Percentiles rank a stretch among this genome's conserved stretches.
phyloP scores from a whole-genome alignment of 2,329 filamentous ascomycete genomes.

The Aphanoascus verrucosus region DNA sequence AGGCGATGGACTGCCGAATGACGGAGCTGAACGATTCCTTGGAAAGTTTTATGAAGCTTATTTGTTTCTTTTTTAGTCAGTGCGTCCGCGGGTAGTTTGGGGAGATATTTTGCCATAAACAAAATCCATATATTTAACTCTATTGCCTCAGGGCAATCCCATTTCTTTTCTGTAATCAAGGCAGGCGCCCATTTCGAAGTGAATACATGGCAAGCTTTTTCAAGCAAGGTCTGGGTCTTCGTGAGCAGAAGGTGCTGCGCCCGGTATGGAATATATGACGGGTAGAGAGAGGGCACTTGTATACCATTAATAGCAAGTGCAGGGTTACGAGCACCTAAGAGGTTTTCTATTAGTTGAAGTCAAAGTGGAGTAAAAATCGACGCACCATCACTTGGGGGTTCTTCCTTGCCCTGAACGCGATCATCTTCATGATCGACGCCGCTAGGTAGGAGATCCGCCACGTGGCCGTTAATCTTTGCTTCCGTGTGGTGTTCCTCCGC shows the following conservation, averaged over 20 bases:
- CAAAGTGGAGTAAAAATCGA: conserved; percentile 17
- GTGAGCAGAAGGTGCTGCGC: conserved; percentile 31
- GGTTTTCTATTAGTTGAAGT: conserved; percentile 17
- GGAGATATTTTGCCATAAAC: conserved; percentile 18
- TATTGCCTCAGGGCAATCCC: conserved; percentile 28
- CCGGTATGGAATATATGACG: conserved; percentile 27
- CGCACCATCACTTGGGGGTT: too few relatives aligned
- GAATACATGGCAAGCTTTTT: conserved; percentile 35
- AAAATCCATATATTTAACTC: conserved; percentile 31
- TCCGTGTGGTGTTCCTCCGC: too few relatives aligned
- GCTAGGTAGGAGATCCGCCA: too few relatives aligned
- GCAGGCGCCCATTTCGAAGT: conserved; percentile 25
- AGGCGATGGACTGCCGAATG: conserved; percentile 29
- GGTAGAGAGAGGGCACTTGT: conserved; percentile 18
- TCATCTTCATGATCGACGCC: too few relatives aligned
- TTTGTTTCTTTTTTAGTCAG: conserved; percentile 14
- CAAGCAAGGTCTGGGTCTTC: conserved; percentile 27
- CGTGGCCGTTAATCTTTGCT: too few relatives aligned
- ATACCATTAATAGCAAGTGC: background rate
- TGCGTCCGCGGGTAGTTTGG: conserved; percentile 20
- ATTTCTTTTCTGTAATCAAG: conserved; percentile 21
- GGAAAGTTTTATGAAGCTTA: conserved; percentile 20
- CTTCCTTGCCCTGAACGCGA: too few relatives aligned
- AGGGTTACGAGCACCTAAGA: conserved; percentile 1
- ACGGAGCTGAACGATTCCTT: conserved; percentile 21